Evolutionary conservation across 352 stramenopile species (phyloP).

Genomic region (Pythium folliculosum): DNA sequence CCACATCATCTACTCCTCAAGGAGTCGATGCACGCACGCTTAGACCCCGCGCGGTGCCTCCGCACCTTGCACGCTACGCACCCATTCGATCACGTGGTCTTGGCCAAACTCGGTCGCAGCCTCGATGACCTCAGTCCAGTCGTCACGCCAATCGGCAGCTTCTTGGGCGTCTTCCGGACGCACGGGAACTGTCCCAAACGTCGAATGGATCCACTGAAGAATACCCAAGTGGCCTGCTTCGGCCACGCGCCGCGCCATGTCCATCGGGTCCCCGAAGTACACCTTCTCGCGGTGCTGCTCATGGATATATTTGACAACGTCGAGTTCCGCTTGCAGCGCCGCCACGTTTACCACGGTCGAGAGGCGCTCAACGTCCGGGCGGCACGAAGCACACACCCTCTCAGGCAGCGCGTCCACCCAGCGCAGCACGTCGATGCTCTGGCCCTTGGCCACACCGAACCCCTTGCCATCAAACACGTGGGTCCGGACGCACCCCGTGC

Average conservation of each 20-base stretch:
- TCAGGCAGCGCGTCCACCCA: background rate
- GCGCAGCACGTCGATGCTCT: background rate
- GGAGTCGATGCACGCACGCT: background rate
- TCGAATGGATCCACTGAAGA: background rate
- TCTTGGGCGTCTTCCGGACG: background rate
- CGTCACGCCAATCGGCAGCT: background rate
- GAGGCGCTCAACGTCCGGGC: background rate
- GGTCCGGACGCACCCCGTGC: background rate
- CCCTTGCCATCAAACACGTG: background rate
- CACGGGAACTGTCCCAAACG: background rate
- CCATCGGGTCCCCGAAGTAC: background rate
- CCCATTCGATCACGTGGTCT: background rate
- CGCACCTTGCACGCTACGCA: background rate
- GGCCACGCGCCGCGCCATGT: background rate
- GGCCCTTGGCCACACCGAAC: background rate
- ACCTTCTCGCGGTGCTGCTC: background rate
- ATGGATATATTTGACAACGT: background rate
- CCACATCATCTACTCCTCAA: too few species aligned
- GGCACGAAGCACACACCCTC: background rate
- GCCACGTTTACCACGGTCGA: background rate
- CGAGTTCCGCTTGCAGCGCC: background rate
- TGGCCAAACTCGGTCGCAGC: background rate
- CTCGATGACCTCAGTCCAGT: background rate
- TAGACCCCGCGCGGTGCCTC: background rate
- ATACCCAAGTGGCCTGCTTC: background rate